These are phyloP conservation scores for Saccharomycopsis schoenii DNA, from an alignment of 805 yeast species.

Conservation along the genomic window DNA sequence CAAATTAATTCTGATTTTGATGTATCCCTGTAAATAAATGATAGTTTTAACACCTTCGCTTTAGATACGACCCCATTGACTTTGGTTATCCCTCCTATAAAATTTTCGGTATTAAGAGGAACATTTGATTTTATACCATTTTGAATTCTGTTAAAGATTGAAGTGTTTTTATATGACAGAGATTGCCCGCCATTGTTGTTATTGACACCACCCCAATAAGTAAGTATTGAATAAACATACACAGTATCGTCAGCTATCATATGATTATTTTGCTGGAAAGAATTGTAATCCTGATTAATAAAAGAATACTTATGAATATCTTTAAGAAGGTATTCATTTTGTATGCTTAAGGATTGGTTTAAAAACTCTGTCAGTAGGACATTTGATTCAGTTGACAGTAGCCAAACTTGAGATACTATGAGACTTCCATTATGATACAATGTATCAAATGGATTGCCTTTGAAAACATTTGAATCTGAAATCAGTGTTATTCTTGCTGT, in stretches of 20 bases:
- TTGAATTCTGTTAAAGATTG: slow-evolving; percentile 14
- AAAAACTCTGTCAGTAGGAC: slow-evolving; percentile 22
- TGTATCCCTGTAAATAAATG: slow-evolving; percentile 24
- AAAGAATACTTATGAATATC: slow-evolving; percentile 9
- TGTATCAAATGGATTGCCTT: background rate
- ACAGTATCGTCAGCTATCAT: background rate
- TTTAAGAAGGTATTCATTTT: slow-evolving; percentile 22
- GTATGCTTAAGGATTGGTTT: slow-evolving; percentile 27
- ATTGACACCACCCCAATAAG: slow-evolving; percentile 33
- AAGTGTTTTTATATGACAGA: slow-evolving; percentile 8
- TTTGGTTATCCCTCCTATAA: slow-evolving; percentile 31
- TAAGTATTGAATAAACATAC: slow-evolving; percentile 28
- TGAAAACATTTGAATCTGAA: background rate
- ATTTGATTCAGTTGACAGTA: background rate
- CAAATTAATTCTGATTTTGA: background rate
- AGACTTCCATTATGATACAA: background rate
- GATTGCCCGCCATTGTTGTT: slow-evolving; percentile 25
- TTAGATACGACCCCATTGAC: slow-evolving; percentile 35
- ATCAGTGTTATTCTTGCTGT: background rate
- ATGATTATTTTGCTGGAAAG: background rate
- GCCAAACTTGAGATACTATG: background rate
- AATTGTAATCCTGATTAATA: background rate
- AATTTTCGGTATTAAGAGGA: slow-evolving; percentile 21
- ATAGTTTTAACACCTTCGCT: slow-evolving; percentile 31
- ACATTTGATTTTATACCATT: slow-evolving; percentile 12